phyloP scores from a whole-genome alignment of 2,329 filamentous ascomycete species.

The Fusarium xyrophilum region DNA sequence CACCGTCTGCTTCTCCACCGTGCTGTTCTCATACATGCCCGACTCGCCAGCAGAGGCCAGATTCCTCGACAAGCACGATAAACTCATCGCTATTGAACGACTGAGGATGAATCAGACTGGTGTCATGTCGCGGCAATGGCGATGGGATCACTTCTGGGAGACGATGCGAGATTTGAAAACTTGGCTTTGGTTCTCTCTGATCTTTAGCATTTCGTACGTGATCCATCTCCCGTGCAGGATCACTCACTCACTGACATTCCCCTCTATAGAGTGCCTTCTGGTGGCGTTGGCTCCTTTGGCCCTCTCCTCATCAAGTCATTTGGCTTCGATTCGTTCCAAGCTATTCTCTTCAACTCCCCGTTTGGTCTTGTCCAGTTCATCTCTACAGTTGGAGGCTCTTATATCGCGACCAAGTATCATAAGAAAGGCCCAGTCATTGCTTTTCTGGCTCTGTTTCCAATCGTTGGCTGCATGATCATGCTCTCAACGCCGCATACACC shows the following conservation, averaged over 20 bases:
- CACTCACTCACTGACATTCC: background rate
- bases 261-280: conserved; percentile 55
- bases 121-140: conserved; percentile 49
- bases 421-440: conserved; percentile 65
- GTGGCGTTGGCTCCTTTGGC: conserved; percentile 66
- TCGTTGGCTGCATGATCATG: conserved; percentile 57
- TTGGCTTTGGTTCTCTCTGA: conserved; percentile 53
- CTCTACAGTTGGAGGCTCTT: conserved; percentile 64
- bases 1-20: conserved; percentile 54
- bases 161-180: conserved; percentile 51
- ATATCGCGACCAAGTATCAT: conserved; percentile 59
- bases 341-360: conserved; percentile 67
- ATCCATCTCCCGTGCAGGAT: fast-evolving
- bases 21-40: conserved; percentile 66
- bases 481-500: conserved; percentile 56
- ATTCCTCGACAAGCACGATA: conserved; percentile 63
- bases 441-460: conserved; percentile 62
- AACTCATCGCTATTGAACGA: conserved; percentile 64
- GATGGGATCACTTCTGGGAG: conserved; percentile 52
- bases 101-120: conserved; percentile 59
- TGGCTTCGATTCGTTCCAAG: conserved; percentile 61
- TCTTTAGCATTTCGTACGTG: conserved; percentile 60
- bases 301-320: conserved; percentile 65
- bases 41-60: conserved; percentile 68
- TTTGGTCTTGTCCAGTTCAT: conserved; percentile 67